Base-by-base conservation (phyloP, 2,329 filamentous ascomycete genomes). In the Sphaerulina musiva region DNA sequence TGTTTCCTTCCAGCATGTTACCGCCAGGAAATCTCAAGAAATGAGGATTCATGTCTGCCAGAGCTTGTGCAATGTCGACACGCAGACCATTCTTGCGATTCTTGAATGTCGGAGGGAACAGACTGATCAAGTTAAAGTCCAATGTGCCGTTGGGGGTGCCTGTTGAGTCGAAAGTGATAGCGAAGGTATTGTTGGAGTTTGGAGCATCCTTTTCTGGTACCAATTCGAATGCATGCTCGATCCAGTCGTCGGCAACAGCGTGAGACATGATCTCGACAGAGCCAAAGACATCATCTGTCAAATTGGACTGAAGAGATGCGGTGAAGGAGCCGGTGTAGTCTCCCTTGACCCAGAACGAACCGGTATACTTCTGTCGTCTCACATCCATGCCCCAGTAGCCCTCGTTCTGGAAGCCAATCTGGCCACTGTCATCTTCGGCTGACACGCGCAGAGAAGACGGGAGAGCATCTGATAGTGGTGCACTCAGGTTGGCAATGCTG, bases 11-110 rank as follows among this genome's bases (percentile, higher is more conserved):
- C 52, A 82, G 74, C 66, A 82, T 76, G 40, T 76, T 75, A 72
- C 80, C 83, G 5, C 84, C 84, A 0, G 84, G 83, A 54, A 85
- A 79, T 12, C 84, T 77, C 43, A 87, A 74, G 60, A 85, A 78
- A 0, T 55, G 59, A 12, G 64, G 65, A 42, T 68, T 67, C 36
- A 68, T 58, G 1, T 58, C 66, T 12, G 56, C 64, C 58, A 62
- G 61, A 6, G 64, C 58, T 55, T 80, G 70, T 46, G 75, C 76
- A 43, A 80, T 68, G 53, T 80, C 78, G 36, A 72, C 67, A 7
- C 77, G 70, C 41, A 79, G 65, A 14, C 78, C 78, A 60, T 80
- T 80, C 49, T 72, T 71, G 14, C 77, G 70, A 56, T 73, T 63
- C 48, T 79, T 79, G 72, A 76, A 80, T 0, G 78, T 80, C 4